Evolutionary conservation across 306 rosid genomes (phyloP).

Genomic region (Gastrolobium villosum): DNA sequence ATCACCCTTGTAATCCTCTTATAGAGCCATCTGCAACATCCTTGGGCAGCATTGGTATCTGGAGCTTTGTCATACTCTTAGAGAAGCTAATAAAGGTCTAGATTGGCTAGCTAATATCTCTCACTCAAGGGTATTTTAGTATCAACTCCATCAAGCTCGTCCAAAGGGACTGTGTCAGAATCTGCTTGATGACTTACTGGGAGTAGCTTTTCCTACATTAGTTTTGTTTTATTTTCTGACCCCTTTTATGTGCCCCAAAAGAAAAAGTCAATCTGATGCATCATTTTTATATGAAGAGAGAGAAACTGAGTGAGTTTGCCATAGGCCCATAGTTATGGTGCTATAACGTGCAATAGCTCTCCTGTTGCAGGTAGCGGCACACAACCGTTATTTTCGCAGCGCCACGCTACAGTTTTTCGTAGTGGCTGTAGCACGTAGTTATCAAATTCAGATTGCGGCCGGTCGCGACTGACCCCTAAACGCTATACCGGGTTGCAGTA

Average conservation of each 20-base stretch:
- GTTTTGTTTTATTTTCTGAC: constrained; percentile 10
- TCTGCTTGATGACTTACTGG: background rate
- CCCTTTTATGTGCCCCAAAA: background rate
- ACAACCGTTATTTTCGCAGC: no score
- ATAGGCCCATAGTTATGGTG: no score
- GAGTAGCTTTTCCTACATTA: constrained; percentile 8
- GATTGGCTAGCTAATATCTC: constrained; percentile 16
- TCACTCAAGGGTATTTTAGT: background rate
- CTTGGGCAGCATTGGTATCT: background rate
- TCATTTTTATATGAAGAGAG: constrained; percentile 21
- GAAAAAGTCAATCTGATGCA: background rate
- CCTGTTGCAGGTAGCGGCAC: no score
- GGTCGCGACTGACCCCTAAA: no score
- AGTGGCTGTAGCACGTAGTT: no score
- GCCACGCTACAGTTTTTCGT: no score
- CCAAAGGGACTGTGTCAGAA: constrained; percentile 4
- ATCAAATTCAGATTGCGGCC: no score
- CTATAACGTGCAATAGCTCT: no score
- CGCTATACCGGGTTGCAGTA: no score
- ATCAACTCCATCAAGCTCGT: constrained; percentile 19
- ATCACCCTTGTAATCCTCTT: constrained; percentile 14
- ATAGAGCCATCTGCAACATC: constrained; percentile 14
- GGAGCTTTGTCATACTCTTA: constrained; percentile 24
- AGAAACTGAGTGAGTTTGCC: constrained; percentile 1
- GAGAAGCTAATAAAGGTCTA: constrained; percentile 12